These are phyloP conservation scores for Aristolochia contorta DNA, from an alignment of 164 flowering plant genomes.

Conservation along the genomic window DNA sequence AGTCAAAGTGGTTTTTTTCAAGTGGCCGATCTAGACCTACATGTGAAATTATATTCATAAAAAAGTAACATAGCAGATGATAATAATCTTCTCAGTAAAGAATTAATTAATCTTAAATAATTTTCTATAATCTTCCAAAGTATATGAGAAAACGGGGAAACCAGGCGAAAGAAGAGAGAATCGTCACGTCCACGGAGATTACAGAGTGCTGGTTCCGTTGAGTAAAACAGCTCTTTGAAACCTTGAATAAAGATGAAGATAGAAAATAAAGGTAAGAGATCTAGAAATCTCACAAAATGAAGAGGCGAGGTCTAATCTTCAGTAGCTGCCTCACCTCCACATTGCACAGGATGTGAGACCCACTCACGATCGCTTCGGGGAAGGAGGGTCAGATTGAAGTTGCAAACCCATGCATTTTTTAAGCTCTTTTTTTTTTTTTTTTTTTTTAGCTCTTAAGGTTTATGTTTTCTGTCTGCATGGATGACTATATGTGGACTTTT, in stretches of 20 bases:
- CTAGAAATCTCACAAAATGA: conserved; percentile 18
- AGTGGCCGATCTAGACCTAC: too few species aligned
- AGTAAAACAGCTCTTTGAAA: conserved; percentile 12
- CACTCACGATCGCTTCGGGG: conserved; percentile 78
- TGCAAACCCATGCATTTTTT: too few species aligned
- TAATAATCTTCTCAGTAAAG: too few species aligned
- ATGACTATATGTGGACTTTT: too few species aligned
- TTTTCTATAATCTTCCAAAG: too few species aligned
- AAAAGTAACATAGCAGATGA: too few species aligned
- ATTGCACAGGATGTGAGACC: conserved; percentile 94
- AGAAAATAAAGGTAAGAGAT: conserved; percentile 10
- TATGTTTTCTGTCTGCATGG: too few species aligned
- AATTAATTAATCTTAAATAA: too few species aligned
- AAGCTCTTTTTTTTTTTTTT: too few species aligned
- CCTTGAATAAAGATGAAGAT: conserved; percentile 3
- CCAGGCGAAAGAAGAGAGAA: conserved; percentile 19
- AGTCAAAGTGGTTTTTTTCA: too few species aligned
- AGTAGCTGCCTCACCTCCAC: conserved; percentile 82
- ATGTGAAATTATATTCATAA: too few species aligned
- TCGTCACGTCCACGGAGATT: conserved; percentile 24
- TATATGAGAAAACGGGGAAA: conserved; percentile 6
- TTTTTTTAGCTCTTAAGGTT: too few species aligned
- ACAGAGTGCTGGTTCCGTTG: conserved; percentile 8
- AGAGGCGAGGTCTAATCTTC: conserved; percentile 48
- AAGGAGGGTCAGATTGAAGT: conserved; percentile 43